Evolutionary conservation across 805 yeast genomes (phyloP), one percentile per base, ranked within the genome.

Genomic region (Candida loeiensis): DNA sequence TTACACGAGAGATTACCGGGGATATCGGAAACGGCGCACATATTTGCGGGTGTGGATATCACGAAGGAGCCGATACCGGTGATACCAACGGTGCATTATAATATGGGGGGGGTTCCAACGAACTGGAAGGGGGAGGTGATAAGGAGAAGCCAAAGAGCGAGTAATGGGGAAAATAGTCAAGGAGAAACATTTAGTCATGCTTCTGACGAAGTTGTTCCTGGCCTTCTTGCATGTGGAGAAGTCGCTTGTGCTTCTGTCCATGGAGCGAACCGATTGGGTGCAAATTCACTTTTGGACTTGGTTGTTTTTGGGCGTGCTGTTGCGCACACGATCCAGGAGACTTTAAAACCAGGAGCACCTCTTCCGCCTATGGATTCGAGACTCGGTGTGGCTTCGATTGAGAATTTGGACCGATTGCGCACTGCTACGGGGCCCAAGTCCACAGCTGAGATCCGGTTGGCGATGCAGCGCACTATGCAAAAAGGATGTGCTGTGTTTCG

Each of bases 101-200:
- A 91, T 72, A 91, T 91, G 99, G 99, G 99, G 69, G 99, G 99
- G 80, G 87, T 91, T 51, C 99, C 99, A 66, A 93, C 99, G 52
- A 87, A 84, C 67, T 93, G 88, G 85, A 85, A 83, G 50, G 99
- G 98, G 74, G 97, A 91, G 73, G 97, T 81, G 39, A 63, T 91
- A 46, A 87, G 87, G 34, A 61, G 83, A 55, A 88, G 85, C 60
- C 6, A 9, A 9, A 9, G 24, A 7, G 24, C 6, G 9, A 9
- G 9, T 6, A 21, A 21, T 21, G 24, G 24, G 9, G 24, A 21
- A 21, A 21, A 9, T 21, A n/a, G n/a, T n/a, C n/a, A n/a, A n/a
- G n/a, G n/a, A n/a, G n/a, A n/a, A n/a, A n/a, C n/a, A n/a, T 21
- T 9, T 21, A 21, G 8, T 7, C 24, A 21, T 7, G 24, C 24